Evolutionary conservation across 2,329 filamentous ascomycete species (phyloP).

Genomic region (Nemania serpens): DNA sequence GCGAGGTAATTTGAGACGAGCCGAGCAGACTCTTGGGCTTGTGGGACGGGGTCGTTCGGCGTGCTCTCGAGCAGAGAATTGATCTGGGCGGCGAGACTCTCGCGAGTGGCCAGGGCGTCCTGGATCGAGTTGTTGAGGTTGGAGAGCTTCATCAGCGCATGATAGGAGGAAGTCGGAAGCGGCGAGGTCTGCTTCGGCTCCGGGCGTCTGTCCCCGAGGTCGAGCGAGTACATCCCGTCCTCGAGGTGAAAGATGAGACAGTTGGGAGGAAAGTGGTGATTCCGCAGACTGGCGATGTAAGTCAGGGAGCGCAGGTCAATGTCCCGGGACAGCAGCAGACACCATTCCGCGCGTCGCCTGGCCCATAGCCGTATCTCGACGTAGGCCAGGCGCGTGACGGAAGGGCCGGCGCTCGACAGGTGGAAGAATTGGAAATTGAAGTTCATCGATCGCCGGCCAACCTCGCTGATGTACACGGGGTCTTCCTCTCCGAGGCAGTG

Average conservation of each 20-base stretch:
- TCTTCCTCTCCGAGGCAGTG: conserved; percentile 69
- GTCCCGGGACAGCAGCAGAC: conserved; percentile 71
- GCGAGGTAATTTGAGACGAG: conserved; percentile 60
- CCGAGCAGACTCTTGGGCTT: conserved; percentile 54
- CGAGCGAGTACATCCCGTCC: conserved; percentile 85
- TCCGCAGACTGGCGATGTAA: conserved; percentile 74
- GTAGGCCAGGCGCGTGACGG: conserved; percentile 66
- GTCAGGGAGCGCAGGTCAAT: conserved; percentile 75
- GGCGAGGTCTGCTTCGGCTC: conserved; percentile 58
- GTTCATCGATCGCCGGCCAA: conserved; percentile 80
- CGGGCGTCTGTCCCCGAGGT: conserved; percentile 60
- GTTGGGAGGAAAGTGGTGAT: conserved; percentile 77
- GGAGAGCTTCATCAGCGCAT: conserved; percentile 82
- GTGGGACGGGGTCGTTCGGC: conserved; percentile 49
- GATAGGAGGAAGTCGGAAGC: conserved; percentile 77
- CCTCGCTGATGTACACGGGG: conserved; percentile 90
- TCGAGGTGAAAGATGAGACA: conserved; percentile 83
- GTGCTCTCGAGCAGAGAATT: conserved; percentile 58
- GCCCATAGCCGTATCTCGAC: conserved; percentile 78
- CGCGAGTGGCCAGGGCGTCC: conserved; percentile 79
- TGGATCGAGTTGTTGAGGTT: conserved; percentile 91
- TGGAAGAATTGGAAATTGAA: conserved; percentile 89
- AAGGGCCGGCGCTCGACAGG: conserved; percentile 64
- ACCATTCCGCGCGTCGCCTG: conserved; percentile 58
- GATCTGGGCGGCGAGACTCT: conserved; percentile 78